A percentile compares a stretch with the other conserved stretches of the same genome.
Evolutionary conservation across 805 yeast species (phyloP).

Genomic region (Metschnikowia vanudenii): DNA sequence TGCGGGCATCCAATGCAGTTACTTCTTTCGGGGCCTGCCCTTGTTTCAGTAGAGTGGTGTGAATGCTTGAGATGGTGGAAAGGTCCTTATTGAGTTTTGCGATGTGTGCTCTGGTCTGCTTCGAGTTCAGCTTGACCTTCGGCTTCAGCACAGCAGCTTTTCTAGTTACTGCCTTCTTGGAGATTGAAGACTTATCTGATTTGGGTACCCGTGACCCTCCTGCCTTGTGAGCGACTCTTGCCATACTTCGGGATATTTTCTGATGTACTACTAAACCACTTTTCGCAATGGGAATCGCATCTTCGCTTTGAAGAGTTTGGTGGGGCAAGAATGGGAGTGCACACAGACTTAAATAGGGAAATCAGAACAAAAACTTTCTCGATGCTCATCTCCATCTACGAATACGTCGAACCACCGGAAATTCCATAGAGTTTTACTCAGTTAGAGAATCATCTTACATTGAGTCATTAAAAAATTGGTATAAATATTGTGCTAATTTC

Average conservation of each 20-base stretch:
- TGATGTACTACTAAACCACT: background rate
- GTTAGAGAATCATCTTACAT: too few relatives aligned
- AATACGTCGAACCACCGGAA: background rate
- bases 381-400: slow-evolving; percentile 9
- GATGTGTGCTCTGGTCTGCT: slow-evolving; percentile 33
- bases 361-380: slow-evolving; percentile 8
- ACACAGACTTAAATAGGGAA: background rate
- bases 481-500: too few relatives aligned
- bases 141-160: slow-evolving; percentile 11
- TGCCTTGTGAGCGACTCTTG: slow-evolving; percentile 2
- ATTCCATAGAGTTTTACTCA: background rate
- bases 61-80: slow-evolving; percentile 22
- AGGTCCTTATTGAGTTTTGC: slow-evolving; percentile 34
- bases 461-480: too few relatives aligned
- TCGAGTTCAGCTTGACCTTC: slow-evolving; percentile 21
- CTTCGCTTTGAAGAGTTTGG: background rate
- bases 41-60: slow-evolving; percentile 12
- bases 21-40: slow-evolving; percentile 19
- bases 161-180: background rate
- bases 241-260: background rate
- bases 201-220: background rate
- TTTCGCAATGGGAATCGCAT: background rate
- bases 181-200: background rate
- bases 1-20: slow-evolving; percentile 36
- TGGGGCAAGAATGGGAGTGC: slow-evolving; percentile 3